These are phyloP conservation scores for Lentinula edodes DNA, from an alignment of 768 basidiomycete species.

Conservation along the genomic window DNA sequence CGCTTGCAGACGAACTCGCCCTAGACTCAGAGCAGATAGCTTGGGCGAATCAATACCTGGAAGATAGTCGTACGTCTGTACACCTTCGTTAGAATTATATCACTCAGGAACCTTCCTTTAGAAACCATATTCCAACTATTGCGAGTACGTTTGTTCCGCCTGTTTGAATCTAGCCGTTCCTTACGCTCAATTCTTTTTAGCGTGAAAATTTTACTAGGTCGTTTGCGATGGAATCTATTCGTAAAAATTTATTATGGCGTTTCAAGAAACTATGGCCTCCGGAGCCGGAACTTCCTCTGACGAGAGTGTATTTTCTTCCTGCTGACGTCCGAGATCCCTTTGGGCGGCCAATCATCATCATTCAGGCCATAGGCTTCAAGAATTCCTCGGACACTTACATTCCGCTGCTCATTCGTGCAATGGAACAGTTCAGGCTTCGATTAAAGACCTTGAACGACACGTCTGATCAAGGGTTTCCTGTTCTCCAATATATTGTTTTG, in stretches of 20 bases:
- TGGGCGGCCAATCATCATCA: conserved; percentile 58
- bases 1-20: conserved; percentile 51
- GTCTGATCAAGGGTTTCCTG: conserved; percentile 24
- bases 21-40: conserved; percentile 39
- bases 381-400: conserved; percentile 24
- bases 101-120: conserved; percentile 15
- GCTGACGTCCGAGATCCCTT: conserved; percentile 49
- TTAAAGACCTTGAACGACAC: conserved; percentile 42
- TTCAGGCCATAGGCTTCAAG: conserved; percentile 40
- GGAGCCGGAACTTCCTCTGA: conserved; percentile 21
- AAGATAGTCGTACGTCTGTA: conserved; percentile 52
- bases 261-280: conserved; percentile 35
- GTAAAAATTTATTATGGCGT: conserved; percentile 55
- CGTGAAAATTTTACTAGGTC: conserved; percentile 62
- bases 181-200: conserved; percentile 27
- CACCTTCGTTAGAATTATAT: not conserved
- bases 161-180: conserved; percentile 8
- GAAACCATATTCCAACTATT: conserved; percentile 57
- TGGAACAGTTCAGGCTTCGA: conserved; percentile 56
- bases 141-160: conserved; percentile 38
- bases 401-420: conserved; percentile 37
- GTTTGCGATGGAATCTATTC: conserved; percentile 55
- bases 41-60: conserved; percentile 58
- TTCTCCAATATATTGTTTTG: conserved; percentile 62
- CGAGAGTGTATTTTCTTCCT: conserved; percentile 52